phyloP scores from a whole-genome alignment of 2,329 filamentous ascomycete species.

The Colletotrichum sp. region DNA sequence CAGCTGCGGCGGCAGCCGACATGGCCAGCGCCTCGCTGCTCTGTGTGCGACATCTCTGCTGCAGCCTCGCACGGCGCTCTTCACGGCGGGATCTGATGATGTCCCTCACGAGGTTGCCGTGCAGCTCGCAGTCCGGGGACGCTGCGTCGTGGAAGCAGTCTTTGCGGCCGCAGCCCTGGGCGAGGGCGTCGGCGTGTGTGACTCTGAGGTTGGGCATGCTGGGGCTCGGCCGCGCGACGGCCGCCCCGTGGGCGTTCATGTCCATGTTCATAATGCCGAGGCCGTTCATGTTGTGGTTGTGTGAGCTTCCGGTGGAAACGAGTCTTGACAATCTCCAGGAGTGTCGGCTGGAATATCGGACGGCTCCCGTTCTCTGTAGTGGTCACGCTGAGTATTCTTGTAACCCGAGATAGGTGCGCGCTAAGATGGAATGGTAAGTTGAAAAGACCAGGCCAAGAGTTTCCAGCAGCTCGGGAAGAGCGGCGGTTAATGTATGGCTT shows the following conservation, averaged over 20 bases:
- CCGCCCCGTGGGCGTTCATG: background rate
- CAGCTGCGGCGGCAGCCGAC: background rate
- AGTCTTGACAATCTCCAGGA: background rate
- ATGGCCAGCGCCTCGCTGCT: background rate
- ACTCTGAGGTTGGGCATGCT: background rate
- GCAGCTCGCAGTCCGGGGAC: conserved; percentile 1
- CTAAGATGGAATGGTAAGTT: background rate
- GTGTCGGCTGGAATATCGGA: background rate
- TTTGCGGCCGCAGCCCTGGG: background rate
- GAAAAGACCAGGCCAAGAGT: background rate
- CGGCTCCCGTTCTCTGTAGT: background rate
- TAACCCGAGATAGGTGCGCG: background rate
- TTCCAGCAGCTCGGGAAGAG: background rate
- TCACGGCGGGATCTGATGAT: conserved; percentile 14
- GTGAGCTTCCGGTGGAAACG: background rate
- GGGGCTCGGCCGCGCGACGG: background rate
- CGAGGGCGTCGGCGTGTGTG: background rate
- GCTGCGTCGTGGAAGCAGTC: conserved; percentile 3
- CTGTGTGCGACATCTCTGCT: conserved; percentile 8
- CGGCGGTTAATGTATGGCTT: background rate
- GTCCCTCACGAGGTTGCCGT: conserved; percentile 7
- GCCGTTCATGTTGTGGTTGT: background rate
- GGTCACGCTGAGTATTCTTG: background rate
- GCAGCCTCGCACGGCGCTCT: conserved; percentile 7
- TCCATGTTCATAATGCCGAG: background rate